Evolutionary conservation across 2,329 filamentous ascomycete species (phyloP).

Genomic region (Cordyceps farinosa): DNA sequence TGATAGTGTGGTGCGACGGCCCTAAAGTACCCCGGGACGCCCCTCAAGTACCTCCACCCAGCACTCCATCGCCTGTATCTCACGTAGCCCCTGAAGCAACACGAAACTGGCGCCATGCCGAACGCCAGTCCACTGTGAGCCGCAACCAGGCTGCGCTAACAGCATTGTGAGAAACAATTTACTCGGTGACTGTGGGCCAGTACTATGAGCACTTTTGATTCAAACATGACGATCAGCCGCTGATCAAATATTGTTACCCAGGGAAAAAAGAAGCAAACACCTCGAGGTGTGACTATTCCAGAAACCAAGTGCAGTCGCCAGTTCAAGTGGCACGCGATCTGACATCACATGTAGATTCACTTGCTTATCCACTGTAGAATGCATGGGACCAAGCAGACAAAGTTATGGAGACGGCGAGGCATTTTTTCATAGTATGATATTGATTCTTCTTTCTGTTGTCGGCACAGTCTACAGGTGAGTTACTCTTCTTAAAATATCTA

Average conservation of each 20-base stretch:
- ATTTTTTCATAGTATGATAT: background rate
- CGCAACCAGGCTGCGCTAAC: background rate
- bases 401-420: background rate
- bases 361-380: no score
- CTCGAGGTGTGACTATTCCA: no score
- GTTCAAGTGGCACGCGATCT: no score
- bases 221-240: background rate
- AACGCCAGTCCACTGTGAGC: background rate
- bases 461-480: background rate
- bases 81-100: conserved; percentile 14
- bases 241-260: background rate
- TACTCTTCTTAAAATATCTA: background rate
- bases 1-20: background rate
- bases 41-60: conserved; percentile 5
- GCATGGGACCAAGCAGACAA: no score
- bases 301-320: no score
- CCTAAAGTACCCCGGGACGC: background rate
- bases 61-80: background rate
- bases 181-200: background rate
- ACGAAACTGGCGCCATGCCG: conserved; percentile 8
- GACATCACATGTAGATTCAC: no score
- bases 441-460: background rate
- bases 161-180: background rate
- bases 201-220: background rate
- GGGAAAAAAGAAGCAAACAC: no score